Conservation (phyloP, 176 grass and related monocot genomes). For the Pontederia paniculata region DNA sequence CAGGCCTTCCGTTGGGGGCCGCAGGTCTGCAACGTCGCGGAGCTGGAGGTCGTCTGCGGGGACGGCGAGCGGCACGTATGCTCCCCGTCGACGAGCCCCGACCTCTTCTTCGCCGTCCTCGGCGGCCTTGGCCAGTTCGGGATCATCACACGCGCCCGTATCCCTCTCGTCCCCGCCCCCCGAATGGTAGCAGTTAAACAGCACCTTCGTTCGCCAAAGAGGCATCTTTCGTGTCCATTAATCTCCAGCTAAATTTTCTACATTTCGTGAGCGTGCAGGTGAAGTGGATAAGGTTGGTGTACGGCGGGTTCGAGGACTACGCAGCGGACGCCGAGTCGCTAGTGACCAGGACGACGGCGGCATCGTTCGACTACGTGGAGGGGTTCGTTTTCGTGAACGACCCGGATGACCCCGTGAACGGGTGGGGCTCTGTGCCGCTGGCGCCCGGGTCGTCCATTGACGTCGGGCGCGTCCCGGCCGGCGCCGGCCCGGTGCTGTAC, state of each 20-base stretch:
- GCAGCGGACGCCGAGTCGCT: not conserved
- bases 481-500: not conserved
- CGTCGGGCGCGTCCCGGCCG: not conserved
- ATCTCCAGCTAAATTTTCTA: no score
- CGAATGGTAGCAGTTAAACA: not conserved
- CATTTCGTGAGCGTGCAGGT: not conserved
- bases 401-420: no score
- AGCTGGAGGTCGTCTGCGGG: conserved; percentile 9
- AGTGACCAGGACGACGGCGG: not conserved
- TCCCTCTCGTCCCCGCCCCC: not conserved
- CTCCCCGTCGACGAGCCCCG: not conserved
- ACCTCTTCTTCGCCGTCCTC: conserved; percentile 7
- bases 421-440: no score
- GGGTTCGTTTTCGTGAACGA: not conserved
- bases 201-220: not conserved
- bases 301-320: not conserved
- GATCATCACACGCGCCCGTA: conserved; percentile 10
- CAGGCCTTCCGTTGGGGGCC: conserved; percentile 10
- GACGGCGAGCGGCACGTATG: not conserved
- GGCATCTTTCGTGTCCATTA: not conserved
- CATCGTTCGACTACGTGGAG: conserved; percentile 1
- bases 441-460: not conserved
- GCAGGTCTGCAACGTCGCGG: conserved; percentile 5
- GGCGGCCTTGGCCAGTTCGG: conserved; percentile 14
- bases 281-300: not conserved